Conservation (phyloP, 257 asterid genomes). For the Lantana camara region DNA sequence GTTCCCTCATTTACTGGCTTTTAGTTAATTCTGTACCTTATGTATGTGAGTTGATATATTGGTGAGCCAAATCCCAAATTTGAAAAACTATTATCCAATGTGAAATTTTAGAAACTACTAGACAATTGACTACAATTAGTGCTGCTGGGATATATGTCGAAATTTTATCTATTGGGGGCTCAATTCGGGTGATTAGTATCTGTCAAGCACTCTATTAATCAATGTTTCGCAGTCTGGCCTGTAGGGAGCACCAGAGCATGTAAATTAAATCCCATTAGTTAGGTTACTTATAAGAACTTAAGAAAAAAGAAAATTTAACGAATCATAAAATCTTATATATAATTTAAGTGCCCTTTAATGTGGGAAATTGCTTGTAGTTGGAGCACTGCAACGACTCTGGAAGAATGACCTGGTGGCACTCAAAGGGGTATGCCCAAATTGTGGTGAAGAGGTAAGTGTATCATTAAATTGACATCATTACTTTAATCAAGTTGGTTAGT, state of each 20-base stretch:
- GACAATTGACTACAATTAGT: neutral
- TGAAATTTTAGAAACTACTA: neutral
- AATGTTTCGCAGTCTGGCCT: neutral
- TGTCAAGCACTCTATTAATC: neutral
- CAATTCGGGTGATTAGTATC: neutral
- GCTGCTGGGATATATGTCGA: neutral
- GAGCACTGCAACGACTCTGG: slow-evolving; percentile 90
- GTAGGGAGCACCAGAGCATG: neutral
- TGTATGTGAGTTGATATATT: neutral
- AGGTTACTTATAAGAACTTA: neutral
- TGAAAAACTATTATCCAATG: neutral
- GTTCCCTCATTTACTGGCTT: neutral
- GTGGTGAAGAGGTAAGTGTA: slow-evolving; percentile 87
- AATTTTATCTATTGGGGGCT: slow-evolving; percentile 2
- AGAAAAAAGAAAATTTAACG: neutral
- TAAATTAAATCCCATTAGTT: neutral
- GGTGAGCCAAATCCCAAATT: neutral
- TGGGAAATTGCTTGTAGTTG: slow-evolving; percentile 53
- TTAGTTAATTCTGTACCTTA: neutral
- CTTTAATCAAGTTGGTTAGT: slow-evolving; percentile 3
- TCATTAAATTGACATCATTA: neutral
- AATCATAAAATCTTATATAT: neutral
- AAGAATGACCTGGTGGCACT: slow-evolving; percentile 86
- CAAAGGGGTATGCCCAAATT: slow-evolving; percentile 93
- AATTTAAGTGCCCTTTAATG: slow-evolving; percentile 31